Conservation (phyloP, 129 eudicot species). For the Artemisia annua region DNA sequence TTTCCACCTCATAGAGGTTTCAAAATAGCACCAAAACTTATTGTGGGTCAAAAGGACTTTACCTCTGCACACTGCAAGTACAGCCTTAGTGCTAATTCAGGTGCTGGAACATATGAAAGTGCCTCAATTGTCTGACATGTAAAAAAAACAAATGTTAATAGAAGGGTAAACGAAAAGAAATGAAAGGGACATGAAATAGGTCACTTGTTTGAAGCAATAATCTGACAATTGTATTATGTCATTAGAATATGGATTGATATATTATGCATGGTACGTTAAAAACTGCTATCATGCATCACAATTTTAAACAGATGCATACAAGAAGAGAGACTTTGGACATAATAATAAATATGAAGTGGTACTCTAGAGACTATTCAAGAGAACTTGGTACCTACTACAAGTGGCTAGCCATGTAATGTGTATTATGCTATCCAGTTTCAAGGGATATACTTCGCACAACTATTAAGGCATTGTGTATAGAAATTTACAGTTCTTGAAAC, state of each 20-base stretch:
- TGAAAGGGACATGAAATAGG: slow-evolving; percentile 3
- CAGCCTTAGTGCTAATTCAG: slow-evolving; percentile 88
- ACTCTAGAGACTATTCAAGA: neutral
- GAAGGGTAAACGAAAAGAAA: slow-evolving; percentile 6
- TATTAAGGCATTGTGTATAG: neutral
- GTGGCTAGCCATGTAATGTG: neutral
- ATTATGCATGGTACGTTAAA: neutral
- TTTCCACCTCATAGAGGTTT: slow-evolving; percentile 5
- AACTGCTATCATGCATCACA: neutral
- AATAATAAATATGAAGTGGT: slow-evolving; percentile 6
- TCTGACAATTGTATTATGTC: neutral
- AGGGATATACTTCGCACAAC: neutral
- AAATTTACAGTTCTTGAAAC: slow-evolving; percentile 1
- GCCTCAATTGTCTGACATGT: slow-evolving; percentile 78
- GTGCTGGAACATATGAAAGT: slow-evolving; percentile 83
- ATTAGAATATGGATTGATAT: slow-evolving; percentile 3
- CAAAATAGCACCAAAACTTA: slow-evolving; percentile 11
- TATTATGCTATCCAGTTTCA: neutral
- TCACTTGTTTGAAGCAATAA: neutral
- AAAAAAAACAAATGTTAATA: slow-evolving; percentile 7
- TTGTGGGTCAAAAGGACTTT: slow-evolving; percentile 11
- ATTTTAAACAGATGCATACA: neutral
- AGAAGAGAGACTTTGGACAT: neutral
- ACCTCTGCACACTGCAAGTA: slow-evolving; percentile 99
- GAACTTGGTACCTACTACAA: neutral